Percentiles rank a stretch among this genome's conserved stretches.
Evolutionary conservation across 2,329 filamentous ascomycete genomes (phyloP).

Genomic region (Ciborinia camelliae): DNA sequence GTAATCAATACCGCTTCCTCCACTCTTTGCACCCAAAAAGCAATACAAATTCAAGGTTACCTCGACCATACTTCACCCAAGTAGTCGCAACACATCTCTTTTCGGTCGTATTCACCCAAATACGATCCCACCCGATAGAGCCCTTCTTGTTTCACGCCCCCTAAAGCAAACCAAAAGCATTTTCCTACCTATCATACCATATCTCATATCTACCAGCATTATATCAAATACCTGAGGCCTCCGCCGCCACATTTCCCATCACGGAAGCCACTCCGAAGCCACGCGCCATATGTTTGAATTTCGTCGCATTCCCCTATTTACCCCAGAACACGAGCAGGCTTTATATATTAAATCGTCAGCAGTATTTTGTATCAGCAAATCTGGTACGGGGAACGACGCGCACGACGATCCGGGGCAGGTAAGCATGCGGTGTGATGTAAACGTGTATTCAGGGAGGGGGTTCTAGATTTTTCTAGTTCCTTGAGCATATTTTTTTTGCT

Average conservation of each 20-base stretch:
- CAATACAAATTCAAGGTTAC: not conserved
- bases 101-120: not conserved
- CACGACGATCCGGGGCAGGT: slow-evolving; percentile 5
- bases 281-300: not conserved
- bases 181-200: not conserved
- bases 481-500: not conserved
- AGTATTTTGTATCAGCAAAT: not conserved
- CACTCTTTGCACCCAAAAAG: too few species aligned
- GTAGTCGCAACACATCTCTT: not conserved
- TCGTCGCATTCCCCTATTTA: not conserved
- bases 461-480: not conserved
- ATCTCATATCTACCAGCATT: not conserved
- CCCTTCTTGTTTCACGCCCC: not conserved
- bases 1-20: not conserved
- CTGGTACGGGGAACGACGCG: slow-evolving; percentile 2
- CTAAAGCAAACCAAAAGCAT: not conserved
- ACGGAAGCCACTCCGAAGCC: slow-evolving; percentile 4
- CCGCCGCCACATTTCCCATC: not conserved
- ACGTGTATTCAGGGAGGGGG: not conserved
- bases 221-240: not conserved
- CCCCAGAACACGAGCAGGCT: not conserved
- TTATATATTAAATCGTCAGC: not conserved
- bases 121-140: not conserved
- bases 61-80: not conserved
- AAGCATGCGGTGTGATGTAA: slow-evolving; percentile 15